phyloP scores from a whole-genome alignment of 2,329 filamentous ascomycete species.

The Fusarium decemcellulare region DNA sequence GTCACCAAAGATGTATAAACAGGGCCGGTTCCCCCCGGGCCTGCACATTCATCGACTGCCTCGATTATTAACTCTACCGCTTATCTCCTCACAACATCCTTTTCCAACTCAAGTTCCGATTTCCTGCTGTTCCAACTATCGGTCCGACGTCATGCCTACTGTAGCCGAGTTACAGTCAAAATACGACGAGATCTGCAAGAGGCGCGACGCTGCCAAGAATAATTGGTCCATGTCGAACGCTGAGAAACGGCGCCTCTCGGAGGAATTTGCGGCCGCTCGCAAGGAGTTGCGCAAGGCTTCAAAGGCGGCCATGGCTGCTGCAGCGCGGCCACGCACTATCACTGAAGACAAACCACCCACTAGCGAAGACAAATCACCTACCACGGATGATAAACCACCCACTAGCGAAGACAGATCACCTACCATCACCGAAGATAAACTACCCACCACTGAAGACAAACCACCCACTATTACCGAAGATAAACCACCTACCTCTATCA shows the following conservation, averaged over 20 bases:
- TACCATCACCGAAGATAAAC: no score
- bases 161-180: conserved; percentile 23
- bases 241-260: conserved; percentile 17
- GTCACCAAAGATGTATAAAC: no score
- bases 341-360: no score
- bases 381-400: no score
- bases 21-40: no score
- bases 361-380: no score
- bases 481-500: no score
- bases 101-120: neutral
- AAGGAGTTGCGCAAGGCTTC: conserved; percentile 19
- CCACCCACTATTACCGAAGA: no score
- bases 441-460: neutral
- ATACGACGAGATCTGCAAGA: conserved; percentile 24
- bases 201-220: conserved; percentile 15
- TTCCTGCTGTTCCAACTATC: neutral
- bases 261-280: conserved; percentile 5
- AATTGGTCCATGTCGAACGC: conserved; percentile 23
- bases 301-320: conserved; percentile 12
- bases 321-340: neutral
- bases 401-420: no score
- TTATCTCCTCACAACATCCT: neutral
- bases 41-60: no score
- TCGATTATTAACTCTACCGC: no score
- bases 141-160: conserved; percentile 10